Percentiles rank a stretch among this genome's conserved stretches.
Evolutionary conservation across 164 flowering plant species (phyloP).

Genomic region (Chimonanthus praecox): DNA sequence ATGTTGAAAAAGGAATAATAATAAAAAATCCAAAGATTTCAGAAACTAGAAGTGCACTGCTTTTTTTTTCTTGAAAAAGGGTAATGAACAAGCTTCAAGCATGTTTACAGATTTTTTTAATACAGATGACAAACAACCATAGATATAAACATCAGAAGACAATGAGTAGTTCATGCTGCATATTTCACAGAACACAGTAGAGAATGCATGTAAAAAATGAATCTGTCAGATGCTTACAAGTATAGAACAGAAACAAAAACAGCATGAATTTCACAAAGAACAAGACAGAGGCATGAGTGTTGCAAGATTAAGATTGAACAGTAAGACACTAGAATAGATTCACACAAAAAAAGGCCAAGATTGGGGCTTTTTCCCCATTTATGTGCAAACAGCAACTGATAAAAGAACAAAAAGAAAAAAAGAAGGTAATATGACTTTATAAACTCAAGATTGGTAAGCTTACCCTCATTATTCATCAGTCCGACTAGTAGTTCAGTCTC

Average conservation of each 20-base stretch:
- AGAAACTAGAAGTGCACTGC: background rate
- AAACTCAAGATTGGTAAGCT: constrained; percentile 1
- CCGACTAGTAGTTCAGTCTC: constrained; percentile 84
- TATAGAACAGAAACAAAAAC: too few species aligned
- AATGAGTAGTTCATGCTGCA: background rate
- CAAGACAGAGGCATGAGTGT: too few species aligned
- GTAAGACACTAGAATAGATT: background rate
- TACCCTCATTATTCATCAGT: constrained; percentile 73
- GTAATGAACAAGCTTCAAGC: background rate
- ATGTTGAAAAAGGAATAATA: too few species aligned
- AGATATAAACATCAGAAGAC: background rate
- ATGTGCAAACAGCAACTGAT: background rate
- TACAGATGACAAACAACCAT: background rate
- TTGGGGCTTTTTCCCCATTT: too few species aligned
- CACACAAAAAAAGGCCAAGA: background rate
- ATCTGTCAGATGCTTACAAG: too few species aligned
- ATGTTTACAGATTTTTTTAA: too few species aligned
- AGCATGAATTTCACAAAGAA: too few species aligned
- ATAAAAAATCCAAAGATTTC: background rate
- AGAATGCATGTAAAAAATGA: too few species aligned
- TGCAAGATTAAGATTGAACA: background rate
- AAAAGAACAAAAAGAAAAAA: too few species aligned
- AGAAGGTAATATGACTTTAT: background rate
- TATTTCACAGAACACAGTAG: too few species aligned
- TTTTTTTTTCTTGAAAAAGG: too few species aligned